A percentile compares a stretch with the other conserved stretches of the same genome.
Conservation (phyloP, 768 basidiomycete species). For the Chiua virens region DNA sequence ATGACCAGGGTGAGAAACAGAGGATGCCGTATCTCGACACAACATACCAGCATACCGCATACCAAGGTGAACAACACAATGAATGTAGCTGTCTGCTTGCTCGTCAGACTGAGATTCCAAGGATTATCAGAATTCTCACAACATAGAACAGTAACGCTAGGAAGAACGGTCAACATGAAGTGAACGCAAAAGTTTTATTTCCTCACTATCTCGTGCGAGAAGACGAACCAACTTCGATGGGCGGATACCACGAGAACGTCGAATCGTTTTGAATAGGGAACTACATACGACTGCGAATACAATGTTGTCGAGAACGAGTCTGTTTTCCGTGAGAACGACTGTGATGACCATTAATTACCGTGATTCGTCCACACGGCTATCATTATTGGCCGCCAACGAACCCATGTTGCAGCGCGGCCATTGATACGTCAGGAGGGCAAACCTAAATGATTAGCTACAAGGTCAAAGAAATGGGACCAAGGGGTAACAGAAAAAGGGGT, state of each 20-base stretch:
- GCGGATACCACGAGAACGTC: neutral
- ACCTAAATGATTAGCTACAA: conserved; percentile 10
- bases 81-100: no score
- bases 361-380: conserved; percentile 9
- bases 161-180: no score
- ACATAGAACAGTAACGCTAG: no score
- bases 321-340: neutral
- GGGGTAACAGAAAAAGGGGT: neutral
- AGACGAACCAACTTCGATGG: conserved; percentile 5
- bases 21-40: no score
- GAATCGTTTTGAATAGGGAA: conserved; percentile 2
- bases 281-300: conserved; percentile 1
- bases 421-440: neutral
- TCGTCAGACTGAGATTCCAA: no score
- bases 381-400: conserved; percentile 12
- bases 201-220: conserved; percentile 12
- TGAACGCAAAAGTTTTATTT: no score
- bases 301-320: conserved; percentile 17
- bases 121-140: no score
- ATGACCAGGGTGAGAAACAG: no score
- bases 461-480: neutral
- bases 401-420: neutral
- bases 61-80: no score
- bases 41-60: no score
- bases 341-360: neutral